phyloP scores from a whole-genome alignment of 345 rosid species.

The Lenwebbia sp. region DNA sequence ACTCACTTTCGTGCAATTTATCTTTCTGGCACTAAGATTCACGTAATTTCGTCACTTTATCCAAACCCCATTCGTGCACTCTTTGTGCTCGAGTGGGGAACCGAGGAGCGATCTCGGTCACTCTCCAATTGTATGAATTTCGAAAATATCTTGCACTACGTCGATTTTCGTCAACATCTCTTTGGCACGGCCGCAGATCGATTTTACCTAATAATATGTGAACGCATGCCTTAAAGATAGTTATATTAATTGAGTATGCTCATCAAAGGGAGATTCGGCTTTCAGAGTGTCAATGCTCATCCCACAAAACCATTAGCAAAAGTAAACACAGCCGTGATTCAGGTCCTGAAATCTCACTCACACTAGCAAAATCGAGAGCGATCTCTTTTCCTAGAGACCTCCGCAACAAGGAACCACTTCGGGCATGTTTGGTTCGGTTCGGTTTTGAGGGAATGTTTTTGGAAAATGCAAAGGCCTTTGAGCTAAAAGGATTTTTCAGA shows the following conservation, averaged over 20 bases:
- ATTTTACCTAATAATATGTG: neutral
- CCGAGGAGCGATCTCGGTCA: fast-evolving
- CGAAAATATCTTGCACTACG: too few species aligned
- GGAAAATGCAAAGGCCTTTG: too few species aligned
- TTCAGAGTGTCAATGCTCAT: neutral
- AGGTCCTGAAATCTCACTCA: neutral
- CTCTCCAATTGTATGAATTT: neutral
- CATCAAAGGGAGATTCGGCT: neutral
- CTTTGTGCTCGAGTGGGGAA: neutral
- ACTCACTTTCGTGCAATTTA: neutral
- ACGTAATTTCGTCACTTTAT: neutral
- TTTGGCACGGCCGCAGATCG: neutral
- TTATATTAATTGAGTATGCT: neutral
- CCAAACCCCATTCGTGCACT: neutral
- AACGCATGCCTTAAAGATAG: neutral
- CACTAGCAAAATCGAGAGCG: neutral
- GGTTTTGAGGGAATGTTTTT: too few species aligned
- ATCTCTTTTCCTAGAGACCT: neutral
- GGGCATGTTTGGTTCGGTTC: too few species aligned
- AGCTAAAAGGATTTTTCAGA: too few species aligned
- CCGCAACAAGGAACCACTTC: neutral
- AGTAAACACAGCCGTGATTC: neutral
- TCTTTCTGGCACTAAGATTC: neutral
- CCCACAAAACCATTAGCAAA: neutral
- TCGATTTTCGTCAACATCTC: neutral